Conservation (phyloP, 2,329 filamentous ascomycete species). For the Metarhizium album region DNA sequence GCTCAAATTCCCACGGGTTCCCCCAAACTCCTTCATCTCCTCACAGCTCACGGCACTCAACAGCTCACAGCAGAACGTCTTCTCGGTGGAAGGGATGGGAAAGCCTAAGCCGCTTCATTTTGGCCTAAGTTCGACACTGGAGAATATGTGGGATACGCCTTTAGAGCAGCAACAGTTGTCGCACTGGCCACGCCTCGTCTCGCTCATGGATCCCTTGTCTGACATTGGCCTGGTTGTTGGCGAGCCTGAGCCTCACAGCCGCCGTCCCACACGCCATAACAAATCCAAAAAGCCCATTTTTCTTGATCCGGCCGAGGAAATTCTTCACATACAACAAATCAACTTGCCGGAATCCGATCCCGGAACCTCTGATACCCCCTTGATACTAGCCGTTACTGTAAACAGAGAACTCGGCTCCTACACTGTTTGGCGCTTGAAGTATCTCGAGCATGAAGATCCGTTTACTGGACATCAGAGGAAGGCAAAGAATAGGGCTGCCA, state of each 20-base stretch:
- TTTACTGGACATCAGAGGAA: slow-evolving; percentile 36
- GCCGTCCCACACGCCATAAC: slow-evolving; percentile 19
- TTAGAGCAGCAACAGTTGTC: slow-evolving; percentile 38
- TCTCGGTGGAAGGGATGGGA: slow-evolving; percentile 47
- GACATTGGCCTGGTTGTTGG: slow-evolving; percentile 77
- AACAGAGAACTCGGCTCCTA: slow-evolving; percentile 69
- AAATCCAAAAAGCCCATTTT: slow-evolving; percentile 37
- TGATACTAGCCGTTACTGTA: slow-evolving; percentile 70
- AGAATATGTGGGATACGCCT: slow-evolving; percentile 46
- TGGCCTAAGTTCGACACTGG: slow-evolving; percentile 41
- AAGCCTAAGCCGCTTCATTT: slow-evolving; percentile 44
- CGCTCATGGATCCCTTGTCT: slow-evolving; percentile 72
- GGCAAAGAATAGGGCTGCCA: slow-evolving; percentile 33
- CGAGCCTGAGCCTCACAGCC: slow-evolving; percentile 31
- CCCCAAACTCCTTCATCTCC: slow-evolving; percentile 74
- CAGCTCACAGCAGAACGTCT: slow-evolving; percentile 37
- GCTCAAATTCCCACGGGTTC: slow-evolving; percentile 49
- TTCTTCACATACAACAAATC: slow-evolving; percentile 68
- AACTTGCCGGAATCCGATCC: slow-evolving; percentile 39
- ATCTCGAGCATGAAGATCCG: slow-evolving; percentile 57
- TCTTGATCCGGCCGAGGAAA: slow-evolving; percentile 67
- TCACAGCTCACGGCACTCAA: slow-evolving; percentile 50
- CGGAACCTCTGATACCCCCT: slow-evolving; percentile 30
- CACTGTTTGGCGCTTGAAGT: slow-evolving; percentile 75
- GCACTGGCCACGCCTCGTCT: slow-evolving; percentile 67